Evolutionary conservation across 257 asterid genomes (phyloP).

Genomic region (Cordia subcordata): DNA sequence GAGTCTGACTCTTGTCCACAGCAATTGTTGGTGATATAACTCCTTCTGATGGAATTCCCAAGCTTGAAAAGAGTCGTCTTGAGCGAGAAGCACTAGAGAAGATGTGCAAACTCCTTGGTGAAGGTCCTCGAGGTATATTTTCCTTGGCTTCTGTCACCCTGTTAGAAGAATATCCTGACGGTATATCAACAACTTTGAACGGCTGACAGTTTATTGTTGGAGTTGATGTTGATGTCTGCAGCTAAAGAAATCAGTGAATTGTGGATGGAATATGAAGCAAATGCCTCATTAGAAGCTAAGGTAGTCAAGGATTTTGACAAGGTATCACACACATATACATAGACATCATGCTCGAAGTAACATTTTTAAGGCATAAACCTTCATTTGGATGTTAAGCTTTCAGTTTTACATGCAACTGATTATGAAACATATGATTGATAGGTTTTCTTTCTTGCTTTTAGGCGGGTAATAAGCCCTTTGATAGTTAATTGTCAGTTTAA

Average conservation of each 20-base stretch:
- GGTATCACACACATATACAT: conserved; percentile 32
- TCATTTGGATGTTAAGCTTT: not conserved
- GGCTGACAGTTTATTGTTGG: not conserved
- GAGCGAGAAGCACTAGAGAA: conserved; percentile 76
- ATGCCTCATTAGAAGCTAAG: conserved; percentile 86
- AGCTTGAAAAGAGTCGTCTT: conserved; percentile 77
- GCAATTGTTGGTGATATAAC: conserved; percentile 98
- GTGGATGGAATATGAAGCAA: conserved; percentile 93
- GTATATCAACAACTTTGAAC: not conserved
- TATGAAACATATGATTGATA: too few relatives aligned
- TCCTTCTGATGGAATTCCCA: conserved; percentile 83
- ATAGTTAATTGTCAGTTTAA: too few relatives aligned
- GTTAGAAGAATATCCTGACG: not conserved
- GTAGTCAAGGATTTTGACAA: conserved; percentile 94
- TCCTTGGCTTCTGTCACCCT: conserved; percentile 2
- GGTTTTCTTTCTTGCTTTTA: not conserved
- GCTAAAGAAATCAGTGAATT: conserved; percentile 85
- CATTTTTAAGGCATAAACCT: not conserved
- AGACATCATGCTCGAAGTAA: not conserved
- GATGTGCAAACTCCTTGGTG: conserved; percentile 92
- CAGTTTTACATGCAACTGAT: too few relatives aligned
- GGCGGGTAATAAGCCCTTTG: not conserved
- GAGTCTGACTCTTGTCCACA: conserved; percentile 11
- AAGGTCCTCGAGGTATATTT: conserved; percentile 70
- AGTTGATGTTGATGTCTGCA: conserved; percentile 20